A percentile compares a stretch with the other conserved stretches of the same genome.
phyloP scores from a whole-genome alignment of 129 eudicot species.

The Saposhnikovia divaricata region DNA sequence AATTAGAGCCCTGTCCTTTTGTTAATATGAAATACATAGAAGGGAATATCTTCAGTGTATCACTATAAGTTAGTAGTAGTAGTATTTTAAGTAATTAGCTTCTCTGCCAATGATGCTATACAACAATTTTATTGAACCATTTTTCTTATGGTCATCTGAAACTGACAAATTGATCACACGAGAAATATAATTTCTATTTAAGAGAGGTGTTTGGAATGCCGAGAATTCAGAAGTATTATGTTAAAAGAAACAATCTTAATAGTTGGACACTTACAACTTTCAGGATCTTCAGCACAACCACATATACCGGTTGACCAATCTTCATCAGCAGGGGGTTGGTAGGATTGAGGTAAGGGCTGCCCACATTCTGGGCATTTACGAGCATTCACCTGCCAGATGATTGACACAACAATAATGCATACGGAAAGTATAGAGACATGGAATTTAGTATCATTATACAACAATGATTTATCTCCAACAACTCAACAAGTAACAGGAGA shows the following conservation, averaged over 20 bases:
- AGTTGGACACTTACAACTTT: constrained; percentile 60
- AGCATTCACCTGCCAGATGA: constrained; percentile 32
- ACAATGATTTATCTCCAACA: not conserved
- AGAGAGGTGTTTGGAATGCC: not conserved
- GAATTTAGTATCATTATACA: too few species aligned
- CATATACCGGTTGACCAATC: constrained; percentile 76
- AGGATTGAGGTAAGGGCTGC: constrained; percentile 55
- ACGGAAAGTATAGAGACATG: not conserved
- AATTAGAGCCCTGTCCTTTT: too few species aligned
- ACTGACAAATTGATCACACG: not conserved
- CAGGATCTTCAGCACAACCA: constrained; percentile 70
- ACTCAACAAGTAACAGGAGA: not conserved
- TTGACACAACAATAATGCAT: not conserved
- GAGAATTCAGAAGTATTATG: not conserved
- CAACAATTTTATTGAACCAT: not conserved
- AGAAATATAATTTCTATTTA: not conserved
- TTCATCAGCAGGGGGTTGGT: constrained; percentile 69
- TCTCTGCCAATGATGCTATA: not conserved
- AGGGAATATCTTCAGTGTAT: too few species aligned
- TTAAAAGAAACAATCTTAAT: not conserved
- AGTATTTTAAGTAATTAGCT: not conserved
- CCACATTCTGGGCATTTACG: constrained; percentile 76
- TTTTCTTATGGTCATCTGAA: not conserved
- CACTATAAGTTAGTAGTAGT: not conserved
- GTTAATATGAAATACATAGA: too few species aligned